A percentile compares a stretch with the other conserved stretches of the same genome.
phyloP scores from a whole-genome alignment of 352 stramenopile species.

The Aphanomyces astaci region DNA sequence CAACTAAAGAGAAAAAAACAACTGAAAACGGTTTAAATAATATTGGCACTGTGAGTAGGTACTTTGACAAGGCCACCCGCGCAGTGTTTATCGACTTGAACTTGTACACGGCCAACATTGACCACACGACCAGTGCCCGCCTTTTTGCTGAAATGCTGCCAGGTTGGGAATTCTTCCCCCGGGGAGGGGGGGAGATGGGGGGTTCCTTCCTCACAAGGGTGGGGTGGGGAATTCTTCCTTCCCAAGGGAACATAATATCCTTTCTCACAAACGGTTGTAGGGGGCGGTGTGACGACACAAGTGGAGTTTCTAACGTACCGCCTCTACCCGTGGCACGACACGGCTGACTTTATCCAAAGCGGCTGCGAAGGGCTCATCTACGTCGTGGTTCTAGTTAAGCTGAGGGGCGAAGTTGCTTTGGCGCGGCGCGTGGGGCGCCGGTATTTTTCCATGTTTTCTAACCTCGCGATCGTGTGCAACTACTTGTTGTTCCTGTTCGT shows the following conservation, averaged over 20 bases:
- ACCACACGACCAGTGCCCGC: slow-evolving; percentile 15
- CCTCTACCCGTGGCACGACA: background rate
- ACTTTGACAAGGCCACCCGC: slow-evolving; percentile 19
- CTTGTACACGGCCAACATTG: slow-evolving; percentile 17
- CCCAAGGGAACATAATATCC: background rate
- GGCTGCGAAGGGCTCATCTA: background rate
- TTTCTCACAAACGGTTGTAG: background rate
- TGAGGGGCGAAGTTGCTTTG: background rate
- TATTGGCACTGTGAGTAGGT: background rate
- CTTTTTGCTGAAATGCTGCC: slow-evolving; percentile 17
- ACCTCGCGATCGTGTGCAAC: slow-evolving; percentile 2
- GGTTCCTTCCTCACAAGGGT: no score
- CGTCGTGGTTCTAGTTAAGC: background rate
- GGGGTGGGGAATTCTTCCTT: no score
- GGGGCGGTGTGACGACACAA: slow-evolving; percentile 15
- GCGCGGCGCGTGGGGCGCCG: background rate
- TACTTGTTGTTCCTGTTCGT: slow-evolving; percentile 5
- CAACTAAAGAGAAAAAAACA: background rate
- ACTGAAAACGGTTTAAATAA: background rate
- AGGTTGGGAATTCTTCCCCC: slow-evolving; percentile 1
- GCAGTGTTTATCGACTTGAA: slow-evolving; percentile 18
- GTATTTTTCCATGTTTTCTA: background rate
- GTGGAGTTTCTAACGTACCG: slow-evolving; percentile 23
- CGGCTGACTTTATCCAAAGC: slow-evolving; percentile 5
- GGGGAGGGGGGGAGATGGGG: no score